A percentile compares a stretch with the other conserved stretches of the same genome.
Evolutionary conservation across 2,329 filamentous ascomycete genomes (phyloP).

Genomic region (Parastagonospora avenae): DNA sequence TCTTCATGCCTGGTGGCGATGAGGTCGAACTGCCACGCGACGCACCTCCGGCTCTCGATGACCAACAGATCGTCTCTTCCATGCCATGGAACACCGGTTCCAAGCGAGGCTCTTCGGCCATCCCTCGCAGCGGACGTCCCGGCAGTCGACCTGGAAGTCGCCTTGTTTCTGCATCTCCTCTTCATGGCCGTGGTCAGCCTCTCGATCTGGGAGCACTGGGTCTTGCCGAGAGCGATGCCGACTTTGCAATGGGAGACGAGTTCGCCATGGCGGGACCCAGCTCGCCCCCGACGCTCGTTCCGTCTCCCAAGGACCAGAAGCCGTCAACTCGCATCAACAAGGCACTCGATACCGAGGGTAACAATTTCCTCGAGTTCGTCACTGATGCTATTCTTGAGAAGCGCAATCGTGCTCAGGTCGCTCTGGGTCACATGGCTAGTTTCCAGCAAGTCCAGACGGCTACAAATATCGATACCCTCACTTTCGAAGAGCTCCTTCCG

Average conservation of each 20-base stretch:
- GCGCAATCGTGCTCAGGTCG: slow-evolving; percentile 17
- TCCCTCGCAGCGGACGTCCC: slow-evolving; percentile 49
- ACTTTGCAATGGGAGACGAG: slow-evolving; percentile 27
- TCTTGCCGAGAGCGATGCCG: slow-evolving; percentile 37
- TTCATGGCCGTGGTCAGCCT: slow-evolving; percentile 57
- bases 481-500: slow-evolving; percentile 73
- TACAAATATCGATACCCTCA: slow-evolving; percentile 51
- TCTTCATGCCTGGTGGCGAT: slow-evolving; percentile 37
- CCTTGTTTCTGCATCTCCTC: slow-evolving; percentile 65
- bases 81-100: slow-evolving; percentile 73
- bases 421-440: slow-evolving; percentile 19
- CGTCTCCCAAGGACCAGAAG: slow-evolving; percentile 1
- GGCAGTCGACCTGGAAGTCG: slow-evolving; percentile 54
- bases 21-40: slow-evolving; percentile 74
- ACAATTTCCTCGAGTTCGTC: slow-evolving; percentile 68
- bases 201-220: slow-evolving; percentile 33
- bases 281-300: slow-evolving; percentile 21
- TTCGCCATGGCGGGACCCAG: slow-evolving; percentile 20
- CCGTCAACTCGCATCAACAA: slow-evolving; percentile 53
- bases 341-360: slow-evolving; percentile 62
- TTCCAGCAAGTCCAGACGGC: slow-evolving; percentile 36
- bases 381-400: slow-evolving; percentile 51
- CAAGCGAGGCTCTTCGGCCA: slow-evolving; percentile 55
- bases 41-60: slow-evolving; percentile 67
- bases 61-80: slow-evolving; percentile 67